Evolutionary conservation across 495 filamentous ascomycete species (phyloP).

Genomic region (Ramalina intermedia): DNA sequence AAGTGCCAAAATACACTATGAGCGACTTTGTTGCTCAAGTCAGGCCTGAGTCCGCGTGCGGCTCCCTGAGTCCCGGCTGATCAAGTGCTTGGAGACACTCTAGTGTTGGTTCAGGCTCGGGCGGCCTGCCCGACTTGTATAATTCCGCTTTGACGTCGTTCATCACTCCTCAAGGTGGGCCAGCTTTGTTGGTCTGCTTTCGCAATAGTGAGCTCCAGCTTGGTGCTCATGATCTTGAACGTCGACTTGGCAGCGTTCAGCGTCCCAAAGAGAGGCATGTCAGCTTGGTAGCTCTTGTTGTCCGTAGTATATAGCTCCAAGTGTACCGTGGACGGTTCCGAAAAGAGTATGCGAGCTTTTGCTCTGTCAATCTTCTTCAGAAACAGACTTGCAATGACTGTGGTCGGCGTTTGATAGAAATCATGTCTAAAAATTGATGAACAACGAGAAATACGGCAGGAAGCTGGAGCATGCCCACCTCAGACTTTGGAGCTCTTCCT

Average conservation of each 20-base stretch:
- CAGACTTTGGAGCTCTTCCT: constrained; percentile 49
- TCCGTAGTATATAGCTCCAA: constrained; percentile 78
- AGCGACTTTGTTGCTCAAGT: no score
- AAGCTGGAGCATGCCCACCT: constrained; percentile 35
- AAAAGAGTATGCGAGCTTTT: constrained; percentile 54
- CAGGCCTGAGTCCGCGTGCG: no score
- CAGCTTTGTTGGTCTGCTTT: constrained; percentile 77
- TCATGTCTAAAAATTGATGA: constrained; percentile 47
- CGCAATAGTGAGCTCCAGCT: constrained; percentile 71
- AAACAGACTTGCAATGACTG: constrained; percentile 84
- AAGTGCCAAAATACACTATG: no score
- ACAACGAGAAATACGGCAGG: neutral
- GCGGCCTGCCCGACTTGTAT: constrained; percentile 72
- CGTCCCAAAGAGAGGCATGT: constrained; percentile 57
- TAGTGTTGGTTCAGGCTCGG: constrained; percentile 30
- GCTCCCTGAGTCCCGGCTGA: no score
- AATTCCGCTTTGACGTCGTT: constrained; percentile 61
- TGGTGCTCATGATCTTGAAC: constrained; percentile 86
- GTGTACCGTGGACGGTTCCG: constrained; percentile 34
- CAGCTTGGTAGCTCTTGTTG: constrained; percentile 64
- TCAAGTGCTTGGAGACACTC: no score
- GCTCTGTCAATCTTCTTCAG: constrained; percentile 92
- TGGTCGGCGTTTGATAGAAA: constrained; percentile 82
- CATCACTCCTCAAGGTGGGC: constrained; percentile 80
- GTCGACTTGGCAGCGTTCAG: constrained; percentile 60